Evolutionary conservation across 352 stramenopile species (phyloP), one percentile per base, ranked within the genome.

Genomic region (Phytophthora sp.): DNA sequence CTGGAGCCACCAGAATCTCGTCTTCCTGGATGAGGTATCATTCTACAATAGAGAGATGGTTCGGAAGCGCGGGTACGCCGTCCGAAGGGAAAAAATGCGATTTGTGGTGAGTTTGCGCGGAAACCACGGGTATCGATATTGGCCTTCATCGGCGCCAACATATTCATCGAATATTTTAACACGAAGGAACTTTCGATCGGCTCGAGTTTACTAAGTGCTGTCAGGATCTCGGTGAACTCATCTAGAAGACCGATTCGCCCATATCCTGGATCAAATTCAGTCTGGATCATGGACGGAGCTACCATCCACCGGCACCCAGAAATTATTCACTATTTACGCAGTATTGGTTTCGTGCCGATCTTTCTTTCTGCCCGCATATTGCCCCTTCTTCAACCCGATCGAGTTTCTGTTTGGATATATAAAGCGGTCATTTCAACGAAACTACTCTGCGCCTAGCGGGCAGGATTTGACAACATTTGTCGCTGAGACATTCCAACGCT

Each of bases 131-230:
- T n/a, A n/a, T n/a, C n/a, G n/a, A n/a, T n/a, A n/a, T n/a, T n/a
- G n/a, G n/a, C 81, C 71, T 53, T 24, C 8, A 44, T 44, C 15
- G 15, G 36, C 16, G 36, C 4, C n/a, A 44, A 44, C 36, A 16
- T 12, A 12, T 7, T 44, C 6, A 44, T 44, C 18, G 0, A 44
- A 7, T 44, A 44, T 23, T 44, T 44, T 23, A 2, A 44, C 23
- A 44, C 36, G 1, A 44, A n/a, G 36, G 36, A 2, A 38, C 31
- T 38, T 38, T 38, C 31, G 18, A 44, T 44, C 0, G 36, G 15
- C 9, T 44, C 5, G 3, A 21, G 36, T 44, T 44, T 16, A n/a
- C 23, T 3, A 7, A 44, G 36, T 44, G 36, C 36, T 44, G n/a
- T 44, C 36, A 44, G 23, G 4, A 44, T 44, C n/a, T 44, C n/a